These are phyloP conservation scores for Micractinium conductrix DNA, from an alignment of 139 green algal species.

Conservation along the genomic window DNA sequence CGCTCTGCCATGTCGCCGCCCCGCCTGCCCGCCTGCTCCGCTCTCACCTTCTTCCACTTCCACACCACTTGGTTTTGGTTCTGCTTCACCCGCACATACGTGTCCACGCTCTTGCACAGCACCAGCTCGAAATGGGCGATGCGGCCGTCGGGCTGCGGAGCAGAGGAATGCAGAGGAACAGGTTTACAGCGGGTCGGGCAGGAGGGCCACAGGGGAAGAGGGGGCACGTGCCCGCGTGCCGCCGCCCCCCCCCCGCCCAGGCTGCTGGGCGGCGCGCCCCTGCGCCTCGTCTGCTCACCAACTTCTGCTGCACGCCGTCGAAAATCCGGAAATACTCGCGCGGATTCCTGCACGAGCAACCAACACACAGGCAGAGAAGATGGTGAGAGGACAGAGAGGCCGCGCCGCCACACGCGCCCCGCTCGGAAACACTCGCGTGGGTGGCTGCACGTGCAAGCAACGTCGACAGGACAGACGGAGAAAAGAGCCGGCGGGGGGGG, in stretches of 20 bases:
- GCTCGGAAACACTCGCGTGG: no score
- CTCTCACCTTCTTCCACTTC: slow-evolving; percentile 56
- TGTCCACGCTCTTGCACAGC: slow-evolving; percentile 79
- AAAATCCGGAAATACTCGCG: slow-evolving; percentile 81
- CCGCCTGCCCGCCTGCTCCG: no score
- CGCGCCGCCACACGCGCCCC: no score
- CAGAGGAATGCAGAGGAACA: not conserved
- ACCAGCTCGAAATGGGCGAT: slow-evolving; percentile 68
- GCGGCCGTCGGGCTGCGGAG: slow-evolving; percentile 43
- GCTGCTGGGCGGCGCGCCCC: not conserved
- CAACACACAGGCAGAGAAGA: not conserved
- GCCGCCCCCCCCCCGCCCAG: slow-evolving; percentile 8
- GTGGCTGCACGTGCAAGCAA: no score
- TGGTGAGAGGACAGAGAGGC: not conserved
- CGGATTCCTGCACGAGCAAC: slow-evolving; percentile 61
- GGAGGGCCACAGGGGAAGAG: slow-evolving; percentile 50
- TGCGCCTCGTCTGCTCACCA: not conserved
- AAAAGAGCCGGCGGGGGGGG: not conserved
- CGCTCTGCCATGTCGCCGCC: no score
- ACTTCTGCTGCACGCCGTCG: slow-evolving; percentile 54
- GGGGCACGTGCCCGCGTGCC: not conserved
- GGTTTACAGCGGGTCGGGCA: slow-evolving; percentile 67
- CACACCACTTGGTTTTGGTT: slow-evolving; percentile 86
- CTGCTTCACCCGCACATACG: slow-evolving; percentile 85
- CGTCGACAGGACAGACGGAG: no score